A percentile compares a stretch with the other conserved stretches of the same genome.
Evolutionary conservation across 1,284 basidiomycete species (phyloP).

Genomic region (Ustilago vetiveriae): DNA sequence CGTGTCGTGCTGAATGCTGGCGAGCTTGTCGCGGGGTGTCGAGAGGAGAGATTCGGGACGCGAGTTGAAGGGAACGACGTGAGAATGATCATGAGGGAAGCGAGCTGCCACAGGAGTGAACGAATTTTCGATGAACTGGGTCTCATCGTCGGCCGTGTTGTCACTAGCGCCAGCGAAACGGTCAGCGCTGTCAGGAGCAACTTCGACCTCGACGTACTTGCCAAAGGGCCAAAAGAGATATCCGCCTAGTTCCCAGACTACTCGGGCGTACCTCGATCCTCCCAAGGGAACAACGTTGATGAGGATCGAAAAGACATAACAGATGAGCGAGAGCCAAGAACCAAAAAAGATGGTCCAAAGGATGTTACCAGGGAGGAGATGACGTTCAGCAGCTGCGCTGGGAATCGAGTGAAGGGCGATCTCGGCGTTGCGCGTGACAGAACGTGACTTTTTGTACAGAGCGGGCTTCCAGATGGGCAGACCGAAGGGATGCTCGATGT

Average conservation of each 20-base stretch:
- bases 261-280: slow-evolving; percentile 82
- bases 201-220: slow-evolving; percentile 92
- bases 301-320: slow-evolving; percentile 76
- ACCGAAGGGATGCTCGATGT: slow-evolving; percentile 99
- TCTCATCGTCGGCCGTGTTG: slow-evolving; percentile 12
- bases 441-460: slow-evolving; percentile 96
- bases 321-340: slow-evolving; percentile 80
- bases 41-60: slow-evolving; percentile 28
- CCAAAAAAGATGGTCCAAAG: slow-evolving; percentile 87
- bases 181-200: slow-evolving; percentile 65
- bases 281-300: slow-evolving; percentile 80
- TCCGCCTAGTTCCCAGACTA: slow-evolving; percentile 91
- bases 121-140: slow-evolving; percentile 68
- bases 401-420: slow-evolving; percentile 90
- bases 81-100: slow-evolving; percentile 57
- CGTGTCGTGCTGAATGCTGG: slow-evolving; percentile 30
- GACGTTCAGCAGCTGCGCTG: slow-evolving; percentile 87
- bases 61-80: slow-evolving; percentile 54
- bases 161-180: slow-evolving; percentile 35
- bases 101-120: slow-evolving; percentile 59
- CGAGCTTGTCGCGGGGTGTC: slow-evolving; percentile 24
- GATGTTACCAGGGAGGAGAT: slow-evolving; percentile 89
- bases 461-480: slow-evolving; percentile 99
- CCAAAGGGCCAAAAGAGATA: slow-evolving; percentile 98
- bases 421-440: slow-evolving; percentile 95